These are phyloP conservation scores for Jackrogersella minutella DNA, from an alignment of 495 filamentous ascomycete genomes.

Conservation along the genomic window DNA sequence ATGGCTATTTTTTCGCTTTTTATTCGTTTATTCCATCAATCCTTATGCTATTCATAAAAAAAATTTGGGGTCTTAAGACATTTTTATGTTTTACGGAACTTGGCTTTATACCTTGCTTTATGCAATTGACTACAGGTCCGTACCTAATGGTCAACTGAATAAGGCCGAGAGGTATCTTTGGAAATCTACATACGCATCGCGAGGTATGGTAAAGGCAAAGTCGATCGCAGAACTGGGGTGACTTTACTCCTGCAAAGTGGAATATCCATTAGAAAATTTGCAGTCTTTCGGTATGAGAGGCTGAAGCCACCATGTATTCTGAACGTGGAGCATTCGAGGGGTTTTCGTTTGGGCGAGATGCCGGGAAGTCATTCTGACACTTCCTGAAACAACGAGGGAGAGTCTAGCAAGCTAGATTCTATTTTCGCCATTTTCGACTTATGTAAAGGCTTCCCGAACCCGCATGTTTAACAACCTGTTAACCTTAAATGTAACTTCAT, in stretches of 20 bases:
- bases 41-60: too few relatives aligned
- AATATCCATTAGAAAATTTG: background rate
- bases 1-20: too few relatives aligned
- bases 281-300: background rate
- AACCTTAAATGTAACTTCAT: conserved; percentile 15
- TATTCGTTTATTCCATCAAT: too few relatives aligned
- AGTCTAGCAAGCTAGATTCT: conserved; percentile 22
- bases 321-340: conserved; percentile 5
- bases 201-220: background rate
- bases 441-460: background rate
- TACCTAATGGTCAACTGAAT: too few relatives aligned
- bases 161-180: too few relatives aligned
- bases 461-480: background rate
- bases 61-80: too few relatives aligned
- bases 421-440: conserved; percentile 25
- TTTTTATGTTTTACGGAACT: too few relatives aligned
- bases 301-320: background rate
- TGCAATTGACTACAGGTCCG: too few relatives aligned
- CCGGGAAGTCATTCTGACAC: conserved; percentile 24
- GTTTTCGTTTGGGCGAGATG: conserved; percentile 2
- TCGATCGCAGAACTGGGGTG: too few relatives aligned
- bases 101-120: too few relatives aligned
- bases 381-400: conserved; percentile 33
- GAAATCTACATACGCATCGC: background rate
- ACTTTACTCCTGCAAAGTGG: background rate